phyloP scores from a whole-genome alignment of 441 rosid genomes.

The Gossypium gossypioides region DNA sequence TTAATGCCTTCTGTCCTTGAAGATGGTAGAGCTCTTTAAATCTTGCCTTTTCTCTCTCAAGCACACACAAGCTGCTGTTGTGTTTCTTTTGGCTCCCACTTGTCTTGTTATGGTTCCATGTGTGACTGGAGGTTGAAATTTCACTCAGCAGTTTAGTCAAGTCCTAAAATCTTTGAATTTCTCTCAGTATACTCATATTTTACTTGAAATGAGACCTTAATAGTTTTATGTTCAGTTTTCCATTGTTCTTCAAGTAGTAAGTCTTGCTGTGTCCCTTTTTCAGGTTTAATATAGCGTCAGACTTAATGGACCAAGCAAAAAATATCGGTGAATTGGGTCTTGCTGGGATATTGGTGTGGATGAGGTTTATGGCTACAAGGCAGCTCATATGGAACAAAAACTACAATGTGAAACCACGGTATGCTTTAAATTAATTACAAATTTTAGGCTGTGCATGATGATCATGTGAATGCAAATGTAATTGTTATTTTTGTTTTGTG shows the following conservation, averaged over 20 bases:
- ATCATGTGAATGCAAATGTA: background rate
- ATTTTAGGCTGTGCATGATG: background rate
- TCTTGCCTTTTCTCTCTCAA: background rate
- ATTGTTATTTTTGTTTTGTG: slow-evolving; percentile 18
- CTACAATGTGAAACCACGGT: slow-evolving; percentile 99
- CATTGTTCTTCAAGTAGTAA: slow-evolving; percentile 10
- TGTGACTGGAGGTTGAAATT: slow-evolving; percentile 10
- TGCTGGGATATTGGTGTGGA: slow-evolving; percentile 96
- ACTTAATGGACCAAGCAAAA: slow-evolving; percentile 71
- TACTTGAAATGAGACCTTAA: background rate
- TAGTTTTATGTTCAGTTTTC: slow-evolving; percentile 9
- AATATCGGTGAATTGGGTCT: slow-evolving; percentile 67
- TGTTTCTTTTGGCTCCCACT: slow-evolving; percentile 7
- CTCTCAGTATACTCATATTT: background rate
- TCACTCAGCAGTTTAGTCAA: slow-evolving; percentile 3
- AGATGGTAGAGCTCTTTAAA: background rate
- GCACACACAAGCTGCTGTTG: background rate
- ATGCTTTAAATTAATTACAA: slow-evolving; percentile 16
- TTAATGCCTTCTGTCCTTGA: background rate
- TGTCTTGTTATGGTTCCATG: background rate
- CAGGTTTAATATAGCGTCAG: slow-evolving; percentile 95
- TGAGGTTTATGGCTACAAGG: slow-evolving; percentile 98
- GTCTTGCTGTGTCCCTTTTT: slow-evolving; percentile 13
- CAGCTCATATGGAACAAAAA: slow-evolving; percentile 98
- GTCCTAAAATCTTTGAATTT: background rate